Evolutionary conservation across 2,329 filamentous ascomycete genomes (phyloP), one percentile per base, ranked within the genome.

Genomic region (Sclerotinia glacialis): DNA sequence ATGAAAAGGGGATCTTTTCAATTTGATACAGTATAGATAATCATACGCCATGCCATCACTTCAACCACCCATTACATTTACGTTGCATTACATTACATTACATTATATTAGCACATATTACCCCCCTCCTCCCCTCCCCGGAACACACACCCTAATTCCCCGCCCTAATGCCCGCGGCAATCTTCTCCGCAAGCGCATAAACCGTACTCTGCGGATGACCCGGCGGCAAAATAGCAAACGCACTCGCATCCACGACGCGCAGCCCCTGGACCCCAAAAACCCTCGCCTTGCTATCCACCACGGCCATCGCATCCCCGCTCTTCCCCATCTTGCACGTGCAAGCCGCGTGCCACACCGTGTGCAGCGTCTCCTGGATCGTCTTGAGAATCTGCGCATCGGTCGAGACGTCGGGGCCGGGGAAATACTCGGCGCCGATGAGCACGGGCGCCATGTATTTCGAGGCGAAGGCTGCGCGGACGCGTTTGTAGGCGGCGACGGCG

Each of bases 301-400:
- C 73, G 4, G 71, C 72, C 37, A 80, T 77, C 1, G 44, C 21
- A 26, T 82, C 80, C 2, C 72, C 78, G 0, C 65, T 14, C 64
- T 75, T 79, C 0, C 85, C 85, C 85, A 89, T 88, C 74, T 81
- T 82, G 12, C 79, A 80, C 0, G 85, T 88, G 0, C 83, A 82
- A 0, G 78, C 82, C 78, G 81, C 85, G 73, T 84, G 85, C 80
- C 79, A 86, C 44, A 72, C 66, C 7, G 62, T 40, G 14, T 46
- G 37, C 14, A 78, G 6, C 77, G 76, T 44, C 68, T 69, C 14
- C 72, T 49, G n/a, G 5, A 71, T 69, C 11, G 54, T 66, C 11
- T 58, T 42, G 28, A 68, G 28, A 52, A 74, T 71, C 16, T 72
- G 54, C 12, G 54, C 71, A 67, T 74, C 72, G 5, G 64, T 71